Percentiles rank a stretch among this genome's conserved stretches.
These are phyloP conservation scores for Handroanthus guayacan DNA, from an alignment of 257 asterid species.

Conservation along the genomic window DNA sequence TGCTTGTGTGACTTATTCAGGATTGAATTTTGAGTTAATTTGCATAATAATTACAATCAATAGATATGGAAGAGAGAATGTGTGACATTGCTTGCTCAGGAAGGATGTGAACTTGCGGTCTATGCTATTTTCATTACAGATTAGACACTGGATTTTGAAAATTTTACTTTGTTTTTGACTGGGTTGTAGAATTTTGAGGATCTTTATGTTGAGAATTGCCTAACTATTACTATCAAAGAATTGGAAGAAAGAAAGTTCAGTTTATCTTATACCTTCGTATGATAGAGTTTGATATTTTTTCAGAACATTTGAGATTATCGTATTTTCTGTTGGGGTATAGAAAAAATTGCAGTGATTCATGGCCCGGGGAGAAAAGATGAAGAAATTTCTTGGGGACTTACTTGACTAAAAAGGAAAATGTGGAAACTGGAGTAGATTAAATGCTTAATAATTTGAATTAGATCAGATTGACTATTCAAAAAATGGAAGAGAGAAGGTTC, in stretches of 20 bases:
- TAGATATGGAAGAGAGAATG: slow-evolving; percentile 14
- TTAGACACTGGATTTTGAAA: background rate
- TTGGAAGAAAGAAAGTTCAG: background rate
- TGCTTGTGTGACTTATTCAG: background rate
- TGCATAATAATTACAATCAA: background rate
- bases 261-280: background rate
- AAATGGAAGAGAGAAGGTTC: background rate
- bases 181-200: background rate
- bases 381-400: too few relatives aligned
- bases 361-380: background rate
- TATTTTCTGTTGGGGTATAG: background rate
- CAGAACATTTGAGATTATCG: background rate
- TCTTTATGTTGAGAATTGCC: background rate
- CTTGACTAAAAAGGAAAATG: too few relatives aligned
- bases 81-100: slow-evolving; percentile 14
- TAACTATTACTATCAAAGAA: background rate
- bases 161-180: background rate
- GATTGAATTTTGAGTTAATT: slow-evolving; percentile 3
- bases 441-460: too few relatives aligned
- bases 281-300: background rate
- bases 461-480: too few relatives aligned
- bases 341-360: background rate
- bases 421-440: too few relatives aligned
- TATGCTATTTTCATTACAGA: background rate
- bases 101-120: slow-evolving; percentile 19